Evolutionary conservation across 805 yeast species (phyloP), one percentile per base, ranked within the genome.

Genomic region (Lipomyces kockii): DNA sequence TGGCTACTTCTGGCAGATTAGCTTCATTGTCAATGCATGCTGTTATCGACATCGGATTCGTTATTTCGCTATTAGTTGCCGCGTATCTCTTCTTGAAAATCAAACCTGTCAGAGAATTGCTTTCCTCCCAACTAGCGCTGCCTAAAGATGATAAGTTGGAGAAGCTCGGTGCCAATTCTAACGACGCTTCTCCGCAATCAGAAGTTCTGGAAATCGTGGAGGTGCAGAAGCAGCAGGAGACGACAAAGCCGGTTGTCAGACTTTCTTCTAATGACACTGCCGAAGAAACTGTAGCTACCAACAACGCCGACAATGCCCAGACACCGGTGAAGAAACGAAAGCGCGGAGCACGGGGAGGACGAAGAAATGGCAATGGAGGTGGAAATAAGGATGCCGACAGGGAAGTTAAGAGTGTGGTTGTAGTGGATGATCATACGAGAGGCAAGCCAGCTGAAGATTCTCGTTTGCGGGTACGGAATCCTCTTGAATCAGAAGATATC

Each of bases 271-370:
- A 37, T 37, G 49, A 43, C 22, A 17, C 55, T 25, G n/a, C 17
- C 34, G 34, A 52, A 25, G 55, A 29, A 9, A 14, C 39, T 37
- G 39, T 12, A 3, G 39, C 12, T 1, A 22, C 52, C 25, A 46
- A n/a, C 25, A 32, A 34, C 14, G 22, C 6, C 6, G 53, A 25
- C 29, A 35, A 29, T 43, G 49, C 22, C n/a, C 56, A 25, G 62
- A 58, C 66, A 49, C 69, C 73, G 60, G 69, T 60, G 14, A 88
- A 86, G 77, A 88, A 85, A 74, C 82, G 97, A 34, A 92, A 91
- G 75, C 84, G 97, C 74, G 97, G 97, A 3, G 83, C 89, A 9
- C 82, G 97, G 67, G 97, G 97, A 14, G 97, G 97, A 0, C 87
- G 87, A 6, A 69, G 71, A n/a, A 64, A 64, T 46, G 64, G 57